Base-by-base conservation (phyloP, 768 basidiomycete species). In the Tephrocybe sp. region DNA sequence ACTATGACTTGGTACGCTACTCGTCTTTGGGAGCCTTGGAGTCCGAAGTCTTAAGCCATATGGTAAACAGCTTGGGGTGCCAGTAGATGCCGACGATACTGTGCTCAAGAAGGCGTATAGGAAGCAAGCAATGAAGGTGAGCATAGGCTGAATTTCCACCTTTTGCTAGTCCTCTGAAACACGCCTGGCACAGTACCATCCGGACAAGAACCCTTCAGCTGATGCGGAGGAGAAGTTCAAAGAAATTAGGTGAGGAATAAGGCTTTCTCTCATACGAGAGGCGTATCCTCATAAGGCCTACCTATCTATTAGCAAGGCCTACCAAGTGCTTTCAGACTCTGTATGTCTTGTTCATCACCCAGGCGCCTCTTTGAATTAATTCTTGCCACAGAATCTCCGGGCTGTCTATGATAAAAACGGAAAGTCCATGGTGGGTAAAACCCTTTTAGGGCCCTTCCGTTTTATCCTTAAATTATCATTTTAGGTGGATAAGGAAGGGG, bases 151-250 rank as follows among this genome's bases (percentile, higher is more conserved):
- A 12, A 35, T 39, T 10, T 42, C 33, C 19, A 10, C 39, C 8
- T 30, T 40, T 34, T n/a, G 31, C 14, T 5, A 22, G 14, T 30
- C 26, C 17, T 26, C 40, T 33, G 33, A 20, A 31, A 20, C 13
- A 40, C 14, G 20, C 32, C 7, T 17, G 46, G 14, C 52, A 39
- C 58, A 94, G 89, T 96, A 86, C 65, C 94, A 97, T 65, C 95
- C 94, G 4, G 95, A 97, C 71, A 97, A 96, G 79, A 98, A 98
- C 62, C 78, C 83, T 6, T 88, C 91, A 4, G 79, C 84, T n/a
- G 92, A 92, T 61, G 97, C 96, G 1, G 93, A 94, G 65, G 87
- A 90, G 66, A 94, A 85, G 74, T 99, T 99, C 76, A 96, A 98
- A 71, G 91, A 97, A 40, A 91, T 99, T 63, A 93, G 92, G 90